phyloP scores from a whole-genome alignment of 2,329 filamentous ascomycete species.

The Epichloe amarillans region DNA sequence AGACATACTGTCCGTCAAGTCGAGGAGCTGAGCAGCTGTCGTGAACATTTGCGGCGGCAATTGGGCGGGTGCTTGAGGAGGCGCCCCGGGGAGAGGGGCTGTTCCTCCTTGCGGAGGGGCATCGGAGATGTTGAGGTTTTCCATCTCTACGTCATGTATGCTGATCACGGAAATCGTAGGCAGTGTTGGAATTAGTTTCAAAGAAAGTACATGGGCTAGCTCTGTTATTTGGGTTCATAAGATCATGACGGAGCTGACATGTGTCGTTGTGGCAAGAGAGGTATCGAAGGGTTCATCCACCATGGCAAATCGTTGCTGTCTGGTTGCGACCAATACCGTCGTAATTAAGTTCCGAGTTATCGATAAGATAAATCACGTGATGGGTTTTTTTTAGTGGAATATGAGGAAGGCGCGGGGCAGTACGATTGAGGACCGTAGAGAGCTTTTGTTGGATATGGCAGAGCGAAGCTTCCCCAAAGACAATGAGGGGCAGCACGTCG shows the following conservation, averaged over 20 bases:
- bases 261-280: not conserved
- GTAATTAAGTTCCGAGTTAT: not conserved
- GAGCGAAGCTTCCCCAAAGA: too few relatives aligned
- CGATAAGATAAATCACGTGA: slow-evolving; percentile 4
- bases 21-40: slow-evolving; percentile 86
- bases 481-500: too few relatives aligned
- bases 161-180: slow-evolving; percentile 3
- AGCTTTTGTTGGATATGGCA: not conserved
- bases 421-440: not conserved
- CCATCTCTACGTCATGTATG: slow-evolving; percentile 29
- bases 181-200: not conserved
- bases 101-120: slow-evolving; percentile 27
- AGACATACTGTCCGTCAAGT: slow-evolving; percentile 86
- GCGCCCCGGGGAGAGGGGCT: slow-evolving; percentile 16
- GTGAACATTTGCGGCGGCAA: slow-evolving; percentile 96
- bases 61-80: slow-evolving; percentile 39
- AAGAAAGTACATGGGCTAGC: not conserved
- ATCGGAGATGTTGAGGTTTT: slow-evolving; percentile 39
- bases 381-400: not conserved
- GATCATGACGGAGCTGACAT: not conserved
- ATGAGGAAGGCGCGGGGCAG: slow-evolving; percentile 4
- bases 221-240: not conserved
- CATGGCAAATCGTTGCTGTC: not conserved
- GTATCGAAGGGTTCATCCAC: not conserved
- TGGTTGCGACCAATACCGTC: not conserved